Evolutionary conservation across 805 yeast genomes (phyloP), one percentile per base, ranked within the genome.

Genomic region (Candida anglica): DNA sequence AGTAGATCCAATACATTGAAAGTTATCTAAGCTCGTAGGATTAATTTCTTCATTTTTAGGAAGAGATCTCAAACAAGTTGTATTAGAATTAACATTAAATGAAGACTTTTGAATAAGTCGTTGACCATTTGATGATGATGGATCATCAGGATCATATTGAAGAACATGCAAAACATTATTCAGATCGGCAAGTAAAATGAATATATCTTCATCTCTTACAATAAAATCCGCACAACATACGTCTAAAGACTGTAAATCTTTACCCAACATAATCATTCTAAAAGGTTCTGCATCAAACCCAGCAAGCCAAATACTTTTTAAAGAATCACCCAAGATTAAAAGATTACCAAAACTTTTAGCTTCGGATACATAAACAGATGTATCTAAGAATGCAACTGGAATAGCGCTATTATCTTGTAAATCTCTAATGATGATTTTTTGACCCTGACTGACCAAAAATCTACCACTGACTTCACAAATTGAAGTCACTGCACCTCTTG

Each of bases 281-380:
- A 86, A 89, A 1, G 99, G 99, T 48, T 91, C 96, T 2, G 94
- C 91, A 55, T 88, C 95, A 60, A 88, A 89, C 1, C 97, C 97
- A 19, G 81, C 79, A 37, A 93, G 67, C 66, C 88, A 79, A 3
- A 86, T 68, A 44, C 88, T 77, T 46, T 85, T 82, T 58, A 79
- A 69, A 0, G 86, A 66, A 56, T 93, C 98, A 14, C 95, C 95
- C 13, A 88, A 58, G 2, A 88, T 48, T n/a, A 91, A 53, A 47
- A 91, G 61, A 53, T 89, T 86, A 25, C 94, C 89, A 53, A 87
- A 77, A 43, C 88, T 71, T 58, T 89, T 89, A 11, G 86, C 73
- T 43, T 86, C 95, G 5, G 83, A 69, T 2, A 86, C 77, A 54
- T 77, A 86, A 0, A 88, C 76, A 1, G 88, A 77, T n/a, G 88